Conservation (phyloP, 2,329 filamentous ascomycete genomes). For the Nigrospora oryzae region DNA sequence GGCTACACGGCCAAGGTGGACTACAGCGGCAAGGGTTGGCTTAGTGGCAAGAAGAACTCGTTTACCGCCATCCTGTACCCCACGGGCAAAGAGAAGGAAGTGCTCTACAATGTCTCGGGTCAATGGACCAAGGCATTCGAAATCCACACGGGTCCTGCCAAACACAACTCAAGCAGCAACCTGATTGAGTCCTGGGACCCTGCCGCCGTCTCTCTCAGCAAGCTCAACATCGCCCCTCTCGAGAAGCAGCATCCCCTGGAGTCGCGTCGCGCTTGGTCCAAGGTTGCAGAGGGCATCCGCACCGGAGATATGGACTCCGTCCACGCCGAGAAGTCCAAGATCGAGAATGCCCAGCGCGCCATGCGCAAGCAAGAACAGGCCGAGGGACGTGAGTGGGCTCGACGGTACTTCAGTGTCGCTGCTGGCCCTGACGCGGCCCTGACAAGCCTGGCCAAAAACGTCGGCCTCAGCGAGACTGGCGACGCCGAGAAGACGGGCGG, state of each 20-base stretch:
- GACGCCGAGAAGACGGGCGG: conserved; percentile 54
- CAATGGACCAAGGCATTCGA: conserved; percentile 34
- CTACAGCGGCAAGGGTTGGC: conserved; percentile 36
- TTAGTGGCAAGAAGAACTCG: conserved; percentile 34
- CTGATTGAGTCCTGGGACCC: conserved; percentile 31
- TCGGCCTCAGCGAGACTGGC: conserved; percentile 40
- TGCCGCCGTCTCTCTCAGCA: conserved; percentile 10
- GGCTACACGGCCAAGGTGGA: conserved; percentile 36
- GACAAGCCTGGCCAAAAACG: conserved; percentile 31
- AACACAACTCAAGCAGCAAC: conserved; percentile 19
- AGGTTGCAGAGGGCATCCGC: conserved; percentile 65
- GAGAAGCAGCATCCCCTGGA: conserved; percentile 74
- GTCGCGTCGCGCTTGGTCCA: conserved; percentile 70
- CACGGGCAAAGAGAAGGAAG: conserved; percentile 24
- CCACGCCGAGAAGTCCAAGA: conserved; percentile 63
- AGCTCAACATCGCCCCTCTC: conserved; percentile 35
- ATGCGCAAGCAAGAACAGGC: conserved; percentile 45
- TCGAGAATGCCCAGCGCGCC: conserved; percentile 75
- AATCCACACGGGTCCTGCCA: conserved; percentile 18
- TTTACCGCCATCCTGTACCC: conserved; percentile 35
- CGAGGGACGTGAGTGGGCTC: conserved; percentile 69
- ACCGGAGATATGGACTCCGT: conserved; percentile 68
- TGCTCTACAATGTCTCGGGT: conserved; percentile 28
- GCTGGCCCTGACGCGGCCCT: conserved; percentile 35
- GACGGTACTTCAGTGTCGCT: conserved; percentile 66